Base-by-base conservation (phyloP, 2,329 filamentous ascomycete species). In the Aureobasidium vineae region DNA sequence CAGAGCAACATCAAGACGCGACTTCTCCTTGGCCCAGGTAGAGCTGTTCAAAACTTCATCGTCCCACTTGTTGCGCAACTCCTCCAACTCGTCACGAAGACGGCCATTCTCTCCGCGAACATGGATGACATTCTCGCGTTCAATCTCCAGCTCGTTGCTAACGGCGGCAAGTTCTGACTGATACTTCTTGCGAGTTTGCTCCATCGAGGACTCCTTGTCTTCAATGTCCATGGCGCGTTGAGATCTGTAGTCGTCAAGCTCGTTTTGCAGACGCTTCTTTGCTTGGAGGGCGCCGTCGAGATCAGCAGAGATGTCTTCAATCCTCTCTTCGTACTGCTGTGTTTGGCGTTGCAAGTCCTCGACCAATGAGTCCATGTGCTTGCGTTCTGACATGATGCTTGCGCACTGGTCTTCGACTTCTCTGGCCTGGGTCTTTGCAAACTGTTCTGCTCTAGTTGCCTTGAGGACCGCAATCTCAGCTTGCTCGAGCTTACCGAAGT, bases 21-120 rank as follows among this genome's bases (percentile, higher is more conserved):
- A 86, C 82, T 98, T 98, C 80, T 99, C 94, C 81, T 99, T 99
- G 15, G 93, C 93, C 93, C 95, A 98, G 0, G 94, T 97, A 19
- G 92, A 96, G 78, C 92, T 96, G 79, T 98, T 98, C 72, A 98
- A 86, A 13, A 98, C 92, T 79, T 99, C 94, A 72, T 98, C 92
- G 73, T 99, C 95, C 94, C 95, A 98, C 80, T 98, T 98, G 71
- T 89, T 92, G 70, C 95, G 88, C 67, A 98, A 84, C 73, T 97
- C 92, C 72, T 99, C 95, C 28, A 98, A 87, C 78, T 99, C 95
- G 75, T 98, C 94, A n/a, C 94, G 89, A 63, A 99, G 84, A 52
- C 92, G 88, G 19, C 89, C 86, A 70, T 94, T 96, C 77, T 97
- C 93, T 41, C 90, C 87, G 71, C 95, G 83, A 28, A 92, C 85